A percentile compares a stretch with the other conserved stretches of the same genome.
phyloP scores from a whole-genome alignment of 2,329 filamentous ascomycete genomes.

The Capronia epimyces region DNA sequence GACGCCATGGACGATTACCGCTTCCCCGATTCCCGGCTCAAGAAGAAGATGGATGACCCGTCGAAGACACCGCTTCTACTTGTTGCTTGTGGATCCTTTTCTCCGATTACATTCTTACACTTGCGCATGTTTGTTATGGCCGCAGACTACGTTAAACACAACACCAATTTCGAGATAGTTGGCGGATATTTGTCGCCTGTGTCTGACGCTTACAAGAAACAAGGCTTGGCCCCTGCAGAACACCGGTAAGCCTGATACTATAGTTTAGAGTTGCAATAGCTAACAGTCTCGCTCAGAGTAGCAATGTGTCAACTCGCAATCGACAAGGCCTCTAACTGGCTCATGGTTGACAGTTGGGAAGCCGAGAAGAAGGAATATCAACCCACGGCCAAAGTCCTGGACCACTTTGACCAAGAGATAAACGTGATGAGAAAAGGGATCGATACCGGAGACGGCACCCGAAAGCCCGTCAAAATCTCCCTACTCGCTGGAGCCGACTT shows the following conservation, averaged over 20 bases:
- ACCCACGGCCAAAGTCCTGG: conserved; percentile 80
- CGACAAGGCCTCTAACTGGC: conserved; percentile 66
- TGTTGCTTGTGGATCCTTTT: conserved; percentile 57
- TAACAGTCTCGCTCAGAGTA: conserved; percentile 44
- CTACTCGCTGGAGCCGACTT: conserved; percentile 75
- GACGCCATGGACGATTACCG: conserved; percentile 37
- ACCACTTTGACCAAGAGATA: conserved; percentile 87
- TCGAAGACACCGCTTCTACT: conserved; percentile 45
- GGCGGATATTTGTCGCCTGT: conserved; percentile 81
- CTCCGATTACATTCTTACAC: conserved; percentile 69
- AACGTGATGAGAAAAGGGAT: conserved; percentile 73
- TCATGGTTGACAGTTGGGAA: conserved; percentile 88
- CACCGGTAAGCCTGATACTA: conserved; percentile 50
- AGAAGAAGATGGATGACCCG: conserved; percentile 44
- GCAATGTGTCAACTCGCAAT: conserved; percentile 84
- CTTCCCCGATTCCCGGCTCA: conserved; percentile 43
- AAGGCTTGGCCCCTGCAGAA: conserved; percentile 65
- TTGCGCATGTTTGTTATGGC: conserved; percentile 87
- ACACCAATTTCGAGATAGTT: conserved; percentile 74
- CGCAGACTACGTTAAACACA: conserved; percentile 69
- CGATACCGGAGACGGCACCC: conserved; percentile 60
- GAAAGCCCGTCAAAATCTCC: conserved; percentile 66
- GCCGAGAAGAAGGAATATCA: conserved; percentile 78
- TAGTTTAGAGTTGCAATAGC: background rate
- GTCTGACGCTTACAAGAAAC: conserved; percentile 71